Percentiles rank a stretch among this genome's conserved stretches.
These are phyloP conservation scores for Magnusiomyces suaveolens DNA, from an alignment of 1,139 yeast genomes.

Conservation along the genomic window DNA sequence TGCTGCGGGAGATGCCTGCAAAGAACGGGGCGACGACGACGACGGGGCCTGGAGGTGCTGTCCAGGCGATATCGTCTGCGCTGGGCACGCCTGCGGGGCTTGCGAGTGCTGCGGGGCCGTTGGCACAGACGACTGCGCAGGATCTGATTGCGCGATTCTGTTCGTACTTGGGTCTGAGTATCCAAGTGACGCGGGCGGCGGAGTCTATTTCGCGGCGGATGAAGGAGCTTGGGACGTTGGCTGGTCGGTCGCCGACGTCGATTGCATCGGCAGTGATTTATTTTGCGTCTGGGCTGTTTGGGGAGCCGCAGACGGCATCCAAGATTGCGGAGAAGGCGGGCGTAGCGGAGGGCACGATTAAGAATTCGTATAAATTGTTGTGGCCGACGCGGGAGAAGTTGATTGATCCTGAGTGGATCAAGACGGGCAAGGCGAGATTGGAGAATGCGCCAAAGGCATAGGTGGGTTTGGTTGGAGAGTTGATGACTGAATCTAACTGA, in stretches of 20 bases:
- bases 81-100: neutral
- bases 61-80: neutral
- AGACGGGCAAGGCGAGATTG: conserved; percentile 51
- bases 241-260: conserved; percentile 95
- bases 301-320: conserved; percentile 52
- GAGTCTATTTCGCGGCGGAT: conserved; percentile 85
- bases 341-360: conserved; percentile 94
- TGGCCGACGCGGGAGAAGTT: conserved; percentile 64
- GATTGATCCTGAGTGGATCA: conserved; percentile 69
- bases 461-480: too few relatives aligned
- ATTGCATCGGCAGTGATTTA: conserved; percentile 96
- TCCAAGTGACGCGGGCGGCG: conserved; percentile 85
- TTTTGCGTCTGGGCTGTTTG: conserved; percentile 83
- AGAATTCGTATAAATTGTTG: conserved; percentile 79
- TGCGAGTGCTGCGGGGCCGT: conserved; percentile 37
- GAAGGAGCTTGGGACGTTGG: conserved; percentile 85
- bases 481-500: too few relatives aligned
- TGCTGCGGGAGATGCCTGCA: conserved; percentile 38
- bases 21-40: conserved; percentile 19
- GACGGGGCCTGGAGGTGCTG: neutral
- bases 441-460: conserved; percentile 52
- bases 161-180: conserved; percentile 80
- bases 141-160: conserved; percentile 94
- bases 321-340: conserved; percentile 92
- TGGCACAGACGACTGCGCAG: conserved; percentile 75